Percentiles rank a stretch among this genome's conserved stretches.
Conservation (phyloP, 257 asterid species). For the Solanum chiquidenum region DNA sequence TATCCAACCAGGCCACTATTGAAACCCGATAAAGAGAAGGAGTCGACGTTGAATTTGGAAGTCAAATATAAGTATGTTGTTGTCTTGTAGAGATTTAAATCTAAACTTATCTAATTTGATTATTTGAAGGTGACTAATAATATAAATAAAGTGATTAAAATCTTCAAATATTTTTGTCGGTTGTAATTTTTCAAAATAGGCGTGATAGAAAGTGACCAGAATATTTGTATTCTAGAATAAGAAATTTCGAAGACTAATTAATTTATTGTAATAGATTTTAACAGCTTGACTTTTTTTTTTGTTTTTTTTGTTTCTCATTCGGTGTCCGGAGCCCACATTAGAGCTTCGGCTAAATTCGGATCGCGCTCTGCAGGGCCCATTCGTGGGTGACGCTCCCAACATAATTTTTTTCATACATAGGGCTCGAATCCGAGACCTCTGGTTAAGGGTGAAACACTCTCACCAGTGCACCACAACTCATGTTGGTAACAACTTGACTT, state of each 20-base stretch:
- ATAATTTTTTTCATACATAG: too few species aligned
- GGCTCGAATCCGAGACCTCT: too few species aligned
- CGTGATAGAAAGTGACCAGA: background rate
- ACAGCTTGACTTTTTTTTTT: too few species aligned
- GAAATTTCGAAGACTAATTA: too few species aligned
- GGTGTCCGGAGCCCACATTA: rapidly evolving
- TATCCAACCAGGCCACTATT: background rate
- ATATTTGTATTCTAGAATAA: too few species aligned
- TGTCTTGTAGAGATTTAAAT: background rate
- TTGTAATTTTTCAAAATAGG: background rate
- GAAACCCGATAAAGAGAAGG: background rate
- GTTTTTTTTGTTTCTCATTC: too few species aligned
- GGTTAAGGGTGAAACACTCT: background rate
- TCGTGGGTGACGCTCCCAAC: rapidly evolving
- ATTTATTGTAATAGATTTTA: too few species aligned
- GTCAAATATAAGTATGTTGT: background rate
- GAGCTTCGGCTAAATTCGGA: too few species aligned
- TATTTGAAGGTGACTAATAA: background rate
- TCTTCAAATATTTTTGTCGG: background rate
- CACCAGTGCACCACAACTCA: too few species aligned
- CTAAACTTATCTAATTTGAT: background rate
- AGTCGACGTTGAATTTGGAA: background rate
- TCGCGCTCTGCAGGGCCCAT: too few species aligned
- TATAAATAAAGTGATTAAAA: background rate
- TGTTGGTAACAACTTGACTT: too few species aligned